Conservation (phyloP, 768 basidiomycete genomes). For the Cubamyces lactineus region DNA sequence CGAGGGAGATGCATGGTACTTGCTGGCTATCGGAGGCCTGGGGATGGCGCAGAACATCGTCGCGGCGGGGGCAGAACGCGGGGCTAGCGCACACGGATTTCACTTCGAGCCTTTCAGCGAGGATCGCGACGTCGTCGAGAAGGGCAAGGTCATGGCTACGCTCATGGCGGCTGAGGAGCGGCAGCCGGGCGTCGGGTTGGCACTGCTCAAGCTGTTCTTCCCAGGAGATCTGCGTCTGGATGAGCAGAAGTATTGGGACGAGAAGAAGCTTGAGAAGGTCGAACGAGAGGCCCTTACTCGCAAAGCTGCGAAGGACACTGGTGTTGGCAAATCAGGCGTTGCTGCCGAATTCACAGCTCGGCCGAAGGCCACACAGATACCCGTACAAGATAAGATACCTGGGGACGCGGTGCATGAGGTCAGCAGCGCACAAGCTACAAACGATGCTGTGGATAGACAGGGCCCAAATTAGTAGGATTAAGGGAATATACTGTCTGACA, state of each 20-base stretch:
- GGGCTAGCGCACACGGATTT: slow-evolving; percentile 29
- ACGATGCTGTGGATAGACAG: too few species aligned
- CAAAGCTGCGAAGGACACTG: too few species aligned
- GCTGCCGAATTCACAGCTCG: too few species aligned
- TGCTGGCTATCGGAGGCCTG: slow-evolving; percentile 29
- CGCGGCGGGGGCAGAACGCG: slow-evolving; percentile 30
- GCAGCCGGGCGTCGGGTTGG: slow-evolving; percentile 22
- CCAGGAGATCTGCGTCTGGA: slow-evolving; percentile 25
- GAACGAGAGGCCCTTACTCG: background rate
- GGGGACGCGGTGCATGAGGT: too few species aligned
- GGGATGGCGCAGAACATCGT: slow-evolving; percentile 35
- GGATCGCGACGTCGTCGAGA: background rate
- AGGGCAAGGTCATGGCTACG: slow-evolving; percentile 26
- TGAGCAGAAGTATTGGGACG: slow-evolving; percentile 21
- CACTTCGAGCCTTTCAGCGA: slow-evolving; percentile 21
- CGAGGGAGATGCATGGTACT: slow-evolving; percentile 29
- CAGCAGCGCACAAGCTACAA: too few species aligned
- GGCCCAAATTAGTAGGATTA: too few species aligned
- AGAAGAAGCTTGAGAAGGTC: slow-evolving; percentile 9
- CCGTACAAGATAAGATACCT: too few species aligned
- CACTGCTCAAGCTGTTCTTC: slow-evolving; percentile 27
- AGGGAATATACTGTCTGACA: too few species aligned
- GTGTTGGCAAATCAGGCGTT: too few species aligned
- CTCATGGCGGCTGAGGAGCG: slow-evolving; percentile 20
- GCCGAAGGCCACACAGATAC: too few species aligned